Evolutionary conservation across 371 early-diverging fungal species (phyloP), one percentile per base, ranked within the genome.

Genomic region (Syncephalastrum sp.): DNA sequence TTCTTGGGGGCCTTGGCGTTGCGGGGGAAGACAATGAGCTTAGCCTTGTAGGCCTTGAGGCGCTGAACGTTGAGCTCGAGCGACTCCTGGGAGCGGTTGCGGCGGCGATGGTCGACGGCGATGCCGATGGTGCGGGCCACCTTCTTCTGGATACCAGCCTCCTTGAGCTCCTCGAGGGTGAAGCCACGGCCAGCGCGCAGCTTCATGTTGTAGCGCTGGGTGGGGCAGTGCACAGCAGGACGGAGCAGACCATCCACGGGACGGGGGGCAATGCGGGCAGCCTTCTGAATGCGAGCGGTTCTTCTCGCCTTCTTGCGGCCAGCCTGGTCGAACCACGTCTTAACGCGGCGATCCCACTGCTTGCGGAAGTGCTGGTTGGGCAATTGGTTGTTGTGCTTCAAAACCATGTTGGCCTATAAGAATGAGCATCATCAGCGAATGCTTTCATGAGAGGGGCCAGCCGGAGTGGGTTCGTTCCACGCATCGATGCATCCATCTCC

Each of bases 261-360:
- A 66, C 94, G 91, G 62, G 99, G 99, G 53, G 97, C 96, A 70
- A 97, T 88, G 71, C 80, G 82, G 69, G 93, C 94, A 61, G 99
- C 99, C 93, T 99, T 99, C 81, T 89, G 85, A 72, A 89, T 79
- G 70, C 99, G 91, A 60, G 85, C 85, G 53, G 90, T 75, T 65
- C 95, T 86, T 72, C 99, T 86, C 63, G 91, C 81, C 84, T 89
- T 87, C 89, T 95, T 96, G 74, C 91, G 91, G 59, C 94, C 94
- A 67, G 99, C 93, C 86, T 99, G 99, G 85, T 98, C 88, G 85
- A 99, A 99, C 98, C 99, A 99, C 68, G 97, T 97, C 89, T 93
- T 94, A 63, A 98, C 97, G 70, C 93, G 95, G 63, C 83, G 78
- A 77, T 96, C 91, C 94, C 99, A 97, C 83, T 97, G 93, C 92